Conservation (phyloP, 495 filamentous ascomycete species). For the Penicillium alfredii region DNA sequence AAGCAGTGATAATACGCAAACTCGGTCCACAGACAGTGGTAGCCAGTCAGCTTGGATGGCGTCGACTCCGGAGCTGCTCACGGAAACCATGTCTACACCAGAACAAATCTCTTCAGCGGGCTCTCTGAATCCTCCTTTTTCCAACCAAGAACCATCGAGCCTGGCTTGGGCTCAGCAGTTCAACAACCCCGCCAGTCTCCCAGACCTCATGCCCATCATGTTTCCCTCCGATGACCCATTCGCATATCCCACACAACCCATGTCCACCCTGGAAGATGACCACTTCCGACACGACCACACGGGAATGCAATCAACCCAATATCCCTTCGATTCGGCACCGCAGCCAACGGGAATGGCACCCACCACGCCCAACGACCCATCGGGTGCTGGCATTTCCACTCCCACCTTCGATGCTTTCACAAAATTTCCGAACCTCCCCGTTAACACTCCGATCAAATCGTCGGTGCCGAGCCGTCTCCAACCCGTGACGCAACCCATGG, state of each 20-base stretch:
- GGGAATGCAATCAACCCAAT: constrained; percentile 10
- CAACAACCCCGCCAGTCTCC: constrained; percentile 39
- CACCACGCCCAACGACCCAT: constrained; percentile 15
- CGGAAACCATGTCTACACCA: constrained; percentile 30
- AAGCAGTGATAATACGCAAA: constrained; percentile 31
- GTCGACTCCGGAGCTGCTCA: constrained; percentile 26
- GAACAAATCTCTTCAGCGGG: constrained; percentile 15
- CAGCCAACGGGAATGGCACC: constrained; percentile 13
- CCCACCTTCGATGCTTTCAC: constrained; percentile 26
- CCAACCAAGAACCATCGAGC: constrained; percentile 21
- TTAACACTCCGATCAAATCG: constrained; percentile 19
- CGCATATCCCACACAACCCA: constrained; percentile 79
- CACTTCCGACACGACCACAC: constrained; percentile 36
- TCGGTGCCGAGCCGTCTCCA: constrained; percentile 27
- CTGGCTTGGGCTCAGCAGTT: constrained; percentile 29
- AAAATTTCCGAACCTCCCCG: constrained; percentile 25
- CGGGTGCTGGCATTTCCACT: constrained; percentile 17
- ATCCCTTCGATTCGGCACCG: constrained; percentile 11
- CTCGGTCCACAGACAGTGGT: constrained; percentile 17
- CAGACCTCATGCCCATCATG: constrained; percentile 83
- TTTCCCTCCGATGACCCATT: constrained; percentile 88
- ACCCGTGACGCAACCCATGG: constrained; percentile 18
- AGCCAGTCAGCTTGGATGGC: constrained; percentile 26
- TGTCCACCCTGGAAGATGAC: constrained; percentile 56
- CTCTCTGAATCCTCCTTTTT: constrained; percentile 16